Evolutionary conservation across 129 eudicot genomes (phyloP).

Genomic region (Artemisia argyi): DNA sequence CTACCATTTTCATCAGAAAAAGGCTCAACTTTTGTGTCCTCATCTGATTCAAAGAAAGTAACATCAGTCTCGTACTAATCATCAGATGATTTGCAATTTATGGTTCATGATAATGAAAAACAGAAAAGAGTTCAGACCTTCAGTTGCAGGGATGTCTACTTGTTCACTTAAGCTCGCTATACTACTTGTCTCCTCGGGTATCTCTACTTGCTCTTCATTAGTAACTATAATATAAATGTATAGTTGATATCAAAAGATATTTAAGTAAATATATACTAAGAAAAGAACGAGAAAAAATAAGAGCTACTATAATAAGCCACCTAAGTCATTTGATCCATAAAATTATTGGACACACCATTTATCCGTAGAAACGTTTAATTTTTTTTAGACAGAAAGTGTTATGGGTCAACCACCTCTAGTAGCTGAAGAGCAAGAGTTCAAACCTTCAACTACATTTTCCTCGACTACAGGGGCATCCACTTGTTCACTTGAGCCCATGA

Average conservation of each 20-base stretch:
- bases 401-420: background rate
- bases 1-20: conserved; percentile 28
- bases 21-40: conserved; percentile 1
- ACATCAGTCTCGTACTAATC: background rate
- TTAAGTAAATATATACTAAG: background rate
- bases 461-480: conserved; percentile 26
- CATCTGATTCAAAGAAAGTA: conserved; percentile 21
- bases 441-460: conserved; percentile 44
- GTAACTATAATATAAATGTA: background rate
- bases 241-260: background rate
- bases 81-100: conserved; percentile 1
- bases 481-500: conserved; percentile 41
- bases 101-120: background rate
- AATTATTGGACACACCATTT: too few species aligned
- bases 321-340: too few species aligned
- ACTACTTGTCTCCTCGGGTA: conserved; percentile 30
- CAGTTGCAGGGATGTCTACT: conserved; percentile 22
- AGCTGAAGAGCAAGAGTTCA: conserved; percentile 21
- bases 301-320: too few species aligned
- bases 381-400: too few species aligned
- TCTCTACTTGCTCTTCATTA: conserved; percentile 23
- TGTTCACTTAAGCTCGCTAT: conserved; percentile 30
- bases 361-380: too few species aligned
- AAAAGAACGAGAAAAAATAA: too few species aligned
- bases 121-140: conserved; percentile 34